phyloP scores from a whole-genome alignment of 768 basidiomycete genomes.

The Plicaturopsis crispa region DNA sequence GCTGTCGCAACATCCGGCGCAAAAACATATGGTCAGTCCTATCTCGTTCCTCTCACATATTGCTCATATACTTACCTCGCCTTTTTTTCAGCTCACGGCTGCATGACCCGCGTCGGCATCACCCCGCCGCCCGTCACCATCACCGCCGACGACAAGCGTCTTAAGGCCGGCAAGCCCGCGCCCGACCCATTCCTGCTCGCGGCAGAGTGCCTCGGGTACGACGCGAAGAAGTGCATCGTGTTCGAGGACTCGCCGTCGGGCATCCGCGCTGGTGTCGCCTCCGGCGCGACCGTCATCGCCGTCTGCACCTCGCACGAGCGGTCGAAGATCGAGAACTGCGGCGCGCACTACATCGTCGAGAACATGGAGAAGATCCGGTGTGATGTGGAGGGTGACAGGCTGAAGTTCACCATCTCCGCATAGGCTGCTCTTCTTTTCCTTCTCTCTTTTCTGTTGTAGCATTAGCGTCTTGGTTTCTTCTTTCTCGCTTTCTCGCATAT shows the following conservation, averaged over 20 bases:
- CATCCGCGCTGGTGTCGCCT: constrained; percentile 63
- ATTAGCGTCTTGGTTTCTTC: too few relatives aligned
- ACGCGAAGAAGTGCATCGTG: constrained; percentile 58
- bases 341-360: constrained; percentile 49
- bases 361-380: constrained; percentile 44
- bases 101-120: constrained; percentile 65
- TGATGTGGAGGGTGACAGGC: constrained; percentile 28
- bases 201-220: constrained; percentile 48
- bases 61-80: not conserved
- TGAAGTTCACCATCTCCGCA: constrained; percentile 33
- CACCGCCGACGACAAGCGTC: constrained; percentile 69
- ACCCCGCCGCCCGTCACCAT: constrained; percentile 60
- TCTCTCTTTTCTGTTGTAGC: too few relatives aligned
- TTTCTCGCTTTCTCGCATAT: too few relatives aligned
- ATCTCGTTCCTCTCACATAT: not conserved
- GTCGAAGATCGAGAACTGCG: constrained; percentile 42
- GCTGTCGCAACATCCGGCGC: constrained; percentile 73
- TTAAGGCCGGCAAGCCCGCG: constrained; percentile 58
- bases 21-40: constrained; percentile 51
- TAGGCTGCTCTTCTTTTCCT: too few relatives aligned
- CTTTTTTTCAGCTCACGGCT: constrained; percentile 42
- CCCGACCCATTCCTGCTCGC: constrained; percentile 61
- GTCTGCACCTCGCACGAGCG: constrained; percentile 69
- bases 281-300: constrained; percentile 67
- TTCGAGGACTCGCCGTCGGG: constrained; percentile 69